Evolutionary conservation across 2,329 filamentous ascomycete species (phyloP), one percentile per base, ranked within the genome.

Genomic region (Exophiala calicioides): DNA sequence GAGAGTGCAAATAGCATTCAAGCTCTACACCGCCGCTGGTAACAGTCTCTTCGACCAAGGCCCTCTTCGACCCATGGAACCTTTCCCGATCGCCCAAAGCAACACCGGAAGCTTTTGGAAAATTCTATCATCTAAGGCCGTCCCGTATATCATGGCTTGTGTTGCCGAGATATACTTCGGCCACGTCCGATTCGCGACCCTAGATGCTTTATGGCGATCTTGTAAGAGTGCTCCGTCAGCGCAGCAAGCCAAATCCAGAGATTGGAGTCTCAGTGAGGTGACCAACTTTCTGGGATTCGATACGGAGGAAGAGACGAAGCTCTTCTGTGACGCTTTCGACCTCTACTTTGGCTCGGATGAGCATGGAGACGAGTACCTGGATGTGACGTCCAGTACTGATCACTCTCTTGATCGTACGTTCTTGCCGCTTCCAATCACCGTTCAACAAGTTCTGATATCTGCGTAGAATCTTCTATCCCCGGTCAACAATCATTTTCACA

Each of bases 131-230:
- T 83, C 80, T 1, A 68, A 69, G 3, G 67, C 71, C 23, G 73
- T 80, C 1, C 79, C 81, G 0, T 85, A 83, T 57, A 65, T 84
- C 5, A 79, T 82, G 75, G 80, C 76, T 5, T 84, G 81, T 62
- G 78, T 82, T 18, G 78, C 80, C 1, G 81, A 84, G 57, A 76
- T 82, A 8, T 78, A 78, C 52, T 84, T 85, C 64, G 78, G 77
- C 43, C 66, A 77, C 19, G 67, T 84, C 32, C 77, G 81, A 8
- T 72, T 77, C 39, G 75, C 72, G 18, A 74, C 77, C 4, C 69
- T 85, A 34, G 73, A 77, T 29, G 70, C 72, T 2, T 73, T 82
- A 30, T 78, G 73, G 72, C 73, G 71, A 50, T 74, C 69, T 2
- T 80, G 75, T 58, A 74, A 74, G 55, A 71, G 67, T 21, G 65